Percentiles rank a stretch among this genome's conserved stretches.
phyloP scores from a whole-genome alignment of 345 rosid genomes.

The Litchi chinensis region DNA sequence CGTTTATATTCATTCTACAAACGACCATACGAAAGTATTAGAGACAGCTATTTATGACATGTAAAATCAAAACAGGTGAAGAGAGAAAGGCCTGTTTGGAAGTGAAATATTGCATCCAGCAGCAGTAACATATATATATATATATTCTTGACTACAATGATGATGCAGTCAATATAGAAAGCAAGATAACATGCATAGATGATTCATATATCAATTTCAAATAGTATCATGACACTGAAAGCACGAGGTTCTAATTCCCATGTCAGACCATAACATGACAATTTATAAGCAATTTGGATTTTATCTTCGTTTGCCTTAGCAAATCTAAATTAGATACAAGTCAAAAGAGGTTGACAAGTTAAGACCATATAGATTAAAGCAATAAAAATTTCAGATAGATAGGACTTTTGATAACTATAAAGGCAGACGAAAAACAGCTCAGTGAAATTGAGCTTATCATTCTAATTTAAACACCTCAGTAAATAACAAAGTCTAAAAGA shows the following conservation, averaged over 20 bases:
- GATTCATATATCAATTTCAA: not conserved
- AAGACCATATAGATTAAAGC: not conserved
- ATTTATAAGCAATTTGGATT: not conserved
- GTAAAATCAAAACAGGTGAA: slow-evolving; percentile 9
- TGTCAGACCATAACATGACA: not conserved
- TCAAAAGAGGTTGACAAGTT: not conserved
- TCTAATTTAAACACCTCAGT: not conserved
- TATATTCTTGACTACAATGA: not conserved
- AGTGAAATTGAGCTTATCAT: not conserved
- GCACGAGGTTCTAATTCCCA: not conserved
- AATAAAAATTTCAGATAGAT: not conserved
- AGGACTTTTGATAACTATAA: not conserved
- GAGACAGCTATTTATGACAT: not conserved
- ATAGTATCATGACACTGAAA: not conserved
- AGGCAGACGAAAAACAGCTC: not conserved
- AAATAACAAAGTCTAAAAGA: not conserved
- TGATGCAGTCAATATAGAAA: slow-evolving; percentile 2
- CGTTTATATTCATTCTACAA: slow-evolving; percentile 94
- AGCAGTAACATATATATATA: not conserved
- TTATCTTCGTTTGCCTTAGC: not conserved
- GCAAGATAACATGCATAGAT: not conserved
- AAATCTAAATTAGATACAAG: not conserved
- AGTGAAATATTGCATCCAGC: slow-evolving; percentile 6
- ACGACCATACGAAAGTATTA: slow-evolving; percentile 13
- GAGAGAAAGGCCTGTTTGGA: not conserved